Percentiles rank a stretch among this genome's conserved stretches.
Conservation (phyloP, 352 stramenopile species). For the Phytophthora palmivora region DNA sequence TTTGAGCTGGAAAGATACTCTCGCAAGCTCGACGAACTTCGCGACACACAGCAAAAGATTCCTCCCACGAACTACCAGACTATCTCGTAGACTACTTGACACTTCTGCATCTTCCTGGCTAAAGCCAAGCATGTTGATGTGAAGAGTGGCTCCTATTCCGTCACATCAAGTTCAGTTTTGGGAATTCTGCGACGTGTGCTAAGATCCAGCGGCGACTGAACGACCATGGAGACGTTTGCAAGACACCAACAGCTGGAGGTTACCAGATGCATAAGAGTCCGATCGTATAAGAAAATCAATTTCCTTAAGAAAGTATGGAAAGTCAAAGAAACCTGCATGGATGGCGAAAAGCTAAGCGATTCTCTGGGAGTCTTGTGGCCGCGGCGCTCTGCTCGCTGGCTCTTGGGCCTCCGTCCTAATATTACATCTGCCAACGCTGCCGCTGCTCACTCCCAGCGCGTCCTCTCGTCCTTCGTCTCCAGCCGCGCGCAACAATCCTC, state of each 20-base stretch:
- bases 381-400: constrained; percentile 11
- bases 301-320: constrained; percentile 20
- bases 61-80: constrained; percentile 37
- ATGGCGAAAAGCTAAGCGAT: constrained; percentile 39
- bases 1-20: constrained; percentile 68
- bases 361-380: constrained; percentile 15
- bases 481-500: neutral
- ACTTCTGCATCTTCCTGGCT: no score
- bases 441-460: constrained; percentile 3
- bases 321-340: constrained; percentile 29
- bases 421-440: constrained; percentile 34
- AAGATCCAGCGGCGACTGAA: neutral
- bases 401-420: constrained; percentile 32
- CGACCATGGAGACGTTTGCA: neutral
- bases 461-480: constrained; percentile 10
- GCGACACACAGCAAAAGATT: constrained; percentile 13
- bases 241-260: neutral
- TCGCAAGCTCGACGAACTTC: constrained; percentile 47
- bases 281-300: constrained; percentile 23
- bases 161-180: neutral
- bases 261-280: neutral
- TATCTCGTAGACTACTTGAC: constrained; percentile 23
- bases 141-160: neutral
- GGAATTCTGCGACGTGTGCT: constrained; percentile 12
- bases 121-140: no score